Base-by-base conservation (phyloP, 164 flowering plant species). In the Warburgia ugandensis region DNA sequence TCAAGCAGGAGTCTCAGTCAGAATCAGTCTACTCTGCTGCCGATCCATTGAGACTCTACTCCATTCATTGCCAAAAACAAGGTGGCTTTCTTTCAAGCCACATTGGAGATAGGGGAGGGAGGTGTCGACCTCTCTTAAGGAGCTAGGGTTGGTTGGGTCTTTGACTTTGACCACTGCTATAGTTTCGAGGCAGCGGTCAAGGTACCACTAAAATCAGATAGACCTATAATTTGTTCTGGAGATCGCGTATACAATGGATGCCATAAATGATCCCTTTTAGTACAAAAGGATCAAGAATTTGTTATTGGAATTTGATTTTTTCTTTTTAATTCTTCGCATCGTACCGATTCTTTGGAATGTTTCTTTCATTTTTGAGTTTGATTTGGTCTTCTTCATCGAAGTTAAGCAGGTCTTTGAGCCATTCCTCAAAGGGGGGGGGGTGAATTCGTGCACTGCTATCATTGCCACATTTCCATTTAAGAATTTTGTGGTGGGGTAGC, bases 361-460 rank as follows among this genome's bases (percentile, higher is more conserved):
- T 33, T 33, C 37, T n/a, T n/a, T n/a, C n/a, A n/a, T 33, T 33
- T 12, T 33, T 33, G 7, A 33, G 37, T 33, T 33, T 12, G 7
- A 7, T 33, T 33, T 33, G 37, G 37, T 33, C 37, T n/a, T n/a
- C n/a, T n/a, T n/a, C n/a, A n/a, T n/a, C n/a, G n/a, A n/a, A n/a
- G 37, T 33, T 33, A 7, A 33, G 37, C 37, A 33, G 37, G 37
- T 33, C 9, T 33, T 33, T 33, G 37, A 33, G 12, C 37, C 37
- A 33, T 33, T 33, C 37, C 37, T 33, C 37, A 7, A 33, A 33
- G 37, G 37, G 37, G 12, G 12, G 37, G 37, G 37, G 37, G 37
- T 33, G 37, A 33, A 33, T 33, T 33, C 37, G 37, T 33, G 37
- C 37, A 33, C 37, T 33, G 37, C 37, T 33, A 33, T 33, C 37